Evolutionary conservation across 2,329 filamentous ascomycete genomes (phyloP), one percentile per base, ranked within the genome.

Genomic region (Neonectria neomacrospora): DNA sequence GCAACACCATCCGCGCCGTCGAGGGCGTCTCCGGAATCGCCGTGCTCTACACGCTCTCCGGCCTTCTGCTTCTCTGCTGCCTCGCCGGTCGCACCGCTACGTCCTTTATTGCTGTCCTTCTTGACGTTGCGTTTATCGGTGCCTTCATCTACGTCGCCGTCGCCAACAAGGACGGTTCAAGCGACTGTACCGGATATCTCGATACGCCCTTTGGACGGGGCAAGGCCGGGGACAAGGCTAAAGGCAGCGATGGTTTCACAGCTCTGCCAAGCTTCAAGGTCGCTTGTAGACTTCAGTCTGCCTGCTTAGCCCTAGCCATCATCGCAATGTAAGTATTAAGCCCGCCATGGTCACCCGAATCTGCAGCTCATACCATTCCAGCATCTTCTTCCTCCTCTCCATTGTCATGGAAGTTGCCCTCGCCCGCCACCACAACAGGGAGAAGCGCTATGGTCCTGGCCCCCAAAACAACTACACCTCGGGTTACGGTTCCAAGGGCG

Each of bases 81-180:
- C 80, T 97, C 6, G 93, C 91, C 37, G 93, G 93, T 28, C 85
- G 91, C 64, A 82, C 85, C 5, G 83, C 95, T 77, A 90, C 94
- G 63, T 91, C 91, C 3, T 84, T 90, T 73, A 67, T 96, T 57
- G 91, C 87, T 67, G 87, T 97, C 66, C 65, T 94, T 23, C 82
- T 97, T 51, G 93, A 97, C 74, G 72, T 96, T 56, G 86, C 86
- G 72, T 97, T 97, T 78, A 80, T 88, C 55, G 92, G 86, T 42
- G 88, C 84, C 62, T 96, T 96, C 82, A 87, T 96, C 74, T 96
- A 94, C 74, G 87, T 97, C 63, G 93, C 94, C 1, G 82, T 90
- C 52, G 84, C 92, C 66, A 94, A 92, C 63, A 86, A 91, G 39
- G 80, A 86, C 59, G 94, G 94, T 39, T 87, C 88, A 0, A 79